Evolutionary conservation across 2,329 filamentous ascomycete genomes (phyloP), one percentile per base, ranked within the genome.

Genomic region (Penicillium hordei): DNA sequence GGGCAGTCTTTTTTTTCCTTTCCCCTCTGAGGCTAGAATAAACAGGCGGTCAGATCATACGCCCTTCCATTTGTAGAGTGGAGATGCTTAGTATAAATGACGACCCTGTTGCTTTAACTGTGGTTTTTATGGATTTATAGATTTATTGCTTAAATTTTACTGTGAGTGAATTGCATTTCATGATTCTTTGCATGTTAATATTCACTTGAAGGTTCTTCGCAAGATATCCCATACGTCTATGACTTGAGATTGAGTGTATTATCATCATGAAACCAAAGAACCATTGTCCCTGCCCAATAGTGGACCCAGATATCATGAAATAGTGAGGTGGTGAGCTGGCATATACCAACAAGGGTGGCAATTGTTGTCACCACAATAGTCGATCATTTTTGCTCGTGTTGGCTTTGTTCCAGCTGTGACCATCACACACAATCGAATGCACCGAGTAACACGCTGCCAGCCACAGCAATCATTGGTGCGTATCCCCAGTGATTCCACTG

Each of bases 401-500:
- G 10, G 10, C 45, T 34, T 25, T 34, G 29, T 53, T 46, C 48
- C 48, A 57, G 31, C 17, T 31, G 42, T 44, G 21, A 45, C 50
- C 19, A 25, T 51, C 49, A 48, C 46, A 31, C 10, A 36, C 39
- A 17, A 44, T 63, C 55, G 50, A 65, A 58, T 36, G 50, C 48
- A 54, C 62, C 59, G 31, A 68, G 43, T 29, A 65, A 51, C 51
- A 70, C 31, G 17, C 44, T 67, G 17, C 75, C 75, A 53, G 79
- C 65, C 5, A 68, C 61, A 31, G 67, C 60, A 27, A 80, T 63
- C 38, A 80, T 57, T 4, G 76, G 75, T 27, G 74, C 77, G 73
- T 81, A 82, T 0, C 76, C 74, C 79, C 79, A 83, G 67, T 83
- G 81, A 61, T 73, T 75, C 79, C 76, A 80, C 63, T 82, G 70